Evolutionary conservation across 768 basidiomycete species (phyloP), one percentile per base, ranked within the genome.

Genomic region (Mycena olivaceomarginata): DNA sequence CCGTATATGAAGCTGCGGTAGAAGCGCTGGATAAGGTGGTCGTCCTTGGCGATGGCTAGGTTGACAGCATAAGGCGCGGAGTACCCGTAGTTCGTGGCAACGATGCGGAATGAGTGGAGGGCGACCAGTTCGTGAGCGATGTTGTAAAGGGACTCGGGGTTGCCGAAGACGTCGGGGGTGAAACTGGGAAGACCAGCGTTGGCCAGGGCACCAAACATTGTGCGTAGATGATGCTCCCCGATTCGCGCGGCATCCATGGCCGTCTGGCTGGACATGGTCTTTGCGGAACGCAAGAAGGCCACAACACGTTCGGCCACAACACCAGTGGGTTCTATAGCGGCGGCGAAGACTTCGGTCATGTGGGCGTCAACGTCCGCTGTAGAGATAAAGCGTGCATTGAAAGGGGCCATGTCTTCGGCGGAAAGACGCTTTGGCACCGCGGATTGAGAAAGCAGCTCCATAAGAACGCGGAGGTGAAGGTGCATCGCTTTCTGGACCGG

Each of bases 61-160:
- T 40, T 25, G 40, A 22, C 2, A 12, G 37, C 37, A 5, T 25
- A 5, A 4, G 60, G 2, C 45, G 41, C n/a, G 43, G 16, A 25
- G 59, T 43, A 70, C 8, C 25, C 69, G 25, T 7, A 37, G 5
- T 6, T 10, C 2, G 13, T 8, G 43, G 22, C 59, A 22, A 70
- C 25, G 41, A 40, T 11, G 2, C 40, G 46, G 57, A 70, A 70
- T 41, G 69, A 31, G n/a, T 25, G 25, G n/a, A 70, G 25, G n/a
- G 41, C 56, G 43, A 70, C 40, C 43, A 31, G 59, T 41, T 45
- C 43, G 41, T 59, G 56, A 7, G 59, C 9, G 22, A 22, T 22
- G 69, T 70, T 70, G 53, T 69, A 69, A 16, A 59, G 18, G 53
- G 68, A 69, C 20, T 69, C 53, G 5, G n/a, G 12, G 39, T 25